Evolutionary conservation across 768 basidiomycete species (phyloP), one percentile per base, ranked within the genome.

Genomic region (Mrakia frigida): DNA sequence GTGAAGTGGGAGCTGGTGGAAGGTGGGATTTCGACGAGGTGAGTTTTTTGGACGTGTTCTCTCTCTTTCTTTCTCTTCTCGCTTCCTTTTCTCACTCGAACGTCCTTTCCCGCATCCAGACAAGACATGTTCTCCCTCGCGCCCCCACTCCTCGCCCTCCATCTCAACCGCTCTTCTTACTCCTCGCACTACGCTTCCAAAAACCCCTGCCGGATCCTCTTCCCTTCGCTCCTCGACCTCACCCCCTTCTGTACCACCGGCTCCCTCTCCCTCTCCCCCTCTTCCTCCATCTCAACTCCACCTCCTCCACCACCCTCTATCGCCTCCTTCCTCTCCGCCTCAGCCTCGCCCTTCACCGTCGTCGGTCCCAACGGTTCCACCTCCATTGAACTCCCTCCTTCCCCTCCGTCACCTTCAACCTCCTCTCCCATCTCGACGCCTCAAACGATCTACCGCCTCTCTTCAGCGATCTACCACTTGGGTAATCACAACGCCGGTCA

Each of bases 401-500:
- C 37, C 28, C 61, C 61, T 28, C 28, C 61, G 65, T 23, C 37
- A 6, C n/a, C 61, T 37, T 7, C 61, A 14, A 7, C 7, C 25
- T 41, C 63, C 9, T 68, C 65, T n/a, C 18, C 87, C 76, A 82
- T 86, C 37, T 80, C 83, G n/a, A n/a, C 1, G 11, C 86, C 87
- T n/a, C 85, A 89, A 63, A 90, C 89, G n/a, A 85, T 95, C 50
- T 98, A 98, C 83, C 88, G 94, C 65, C 87, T 98, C 50, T 84
- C 89, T 2, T 90, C 92, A 14, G 89, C 92, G 41, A 94, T 98
- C 23, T 93, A 93, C 80, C 96, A 98, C 83, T 96, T 90, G 81
- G 96, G 96, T 21, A 83, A 81, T 73, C 94, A 97, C 81, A 90
- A 90, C 6, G 95, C 92, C 81, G 96, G 96, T 7, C 96, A 99